Conservation (phyloP, 176 grass and related monocot genomes). For the Puya raimondii region DNA sequence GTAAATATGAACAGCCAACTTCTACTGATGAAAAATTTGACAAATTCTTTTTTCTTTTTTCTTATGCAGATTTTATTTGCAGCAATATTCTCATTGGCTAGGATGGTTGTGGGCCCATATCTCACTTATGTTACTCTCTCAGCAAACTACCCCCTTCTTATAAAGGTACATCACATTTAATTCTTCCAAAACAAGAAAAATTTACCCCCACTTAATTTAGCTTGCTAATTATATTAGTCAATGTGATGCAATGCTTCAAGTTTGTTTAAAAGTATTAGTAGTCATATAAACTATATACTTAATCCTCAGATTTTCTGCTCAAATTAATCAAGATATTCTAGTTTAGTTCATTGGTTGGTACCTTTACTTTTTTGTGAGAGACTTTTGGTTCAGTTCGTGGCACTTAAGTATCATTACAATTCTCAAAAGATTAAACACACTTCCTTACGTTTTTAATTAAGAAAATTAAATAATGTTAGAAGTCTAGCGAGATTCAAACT, state of each 20-base stretch:
- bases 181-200: neutral
- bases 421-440: too few species aligned
- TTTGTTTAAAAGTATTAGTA: neutral
- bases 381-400: neutral
- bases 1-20: too few species aligned
- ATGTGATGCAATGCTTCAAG: neutral
- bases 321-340: too few species aligned
- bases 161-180: conserved; percentile 42
- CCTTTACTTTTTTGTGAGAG: too few species aligned
- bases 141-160: conserved; percentile 54
- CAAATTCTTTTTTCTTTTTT: neutral
- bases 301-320: neutral
- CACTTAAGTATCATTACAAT: neutral
- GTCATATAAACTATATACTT: neutral
- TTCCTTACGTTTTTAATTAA: too few species aligned
- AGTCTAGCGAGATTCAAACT: too few species aligned
- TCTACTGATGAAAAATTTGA: too few species aligned
- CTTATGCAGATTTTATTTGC: conserved; percentile 61
- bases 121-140: conserved; percentile 52
- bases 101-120: conserved; percentile 77
- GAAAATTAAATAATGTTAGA: too few species aligned
- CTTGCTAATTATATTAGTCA: neutral
- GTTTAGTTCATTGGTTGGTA: too few species aligned
- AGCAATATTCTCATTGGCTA: conserved; percentile 56
- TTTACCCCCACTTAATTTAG: too few species aligned